Evolutionary conservation across 2,329 filamentous ascomycete genomes (phyloP), one percentile per base, ranked within the genome.

Genomic region (Chaetomiaceae sp.): DNA sequence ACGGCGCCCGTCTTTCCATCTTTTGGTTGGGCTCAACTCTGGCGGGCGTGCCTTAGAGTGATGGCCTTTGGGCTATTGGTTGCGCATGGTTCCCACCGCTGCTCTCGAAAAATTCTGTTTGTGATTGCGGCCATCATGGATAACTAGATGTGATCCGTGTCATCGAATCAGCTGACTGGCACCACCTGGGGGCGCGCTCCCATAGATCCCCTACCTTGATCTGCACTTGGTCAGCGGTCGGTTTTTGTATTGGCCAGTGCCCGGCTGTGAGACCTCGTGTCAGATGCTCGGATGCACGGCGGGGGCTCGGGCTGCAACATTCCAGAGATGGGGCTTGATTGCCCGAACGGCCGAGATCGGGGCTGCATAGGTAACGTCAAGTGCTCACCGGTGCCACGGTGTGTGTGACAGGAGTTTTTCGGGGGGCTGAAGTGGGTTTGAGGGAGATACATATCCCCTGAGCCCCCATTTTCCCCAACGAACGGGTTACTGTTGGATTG

Each of bases 271-370:
- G 46, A 48, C 34, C 25, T 40, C 18, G 46, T 48, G 34, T 48
- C 46, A 48, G 36, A 48, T 48, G 34, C 36, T 32, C 27, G 25
- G 46, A 48, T 38, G 36, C 46, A 33, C 36, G 34, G 25, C 46
- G 46, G 36, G 33, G 18, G n/a, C n/a, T 10, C 14, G 25, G 46
- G 34, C 9, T 48, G 34, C 23, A 14, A 33, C 34, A 32, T 41
- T 32, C 25, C 27, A 6, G 36, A 25, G 30, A 4, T 5, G 27
- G 20, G 29, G 2, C 11, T 23, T 16, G 4, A 20, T 16, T 33
- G 27, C 10, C 27, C 27, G 27, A 10, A 13, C 11, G 34, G 46
- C 25, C 27, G 33, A 20, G 33, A 45, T 45, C 30, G 30, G 30
- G 18, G n/a, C n/a, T n/a, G n/a, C n/a, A n/a, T n/a, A n/a, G n/a